Conservation (phyloP, 371 early-diverging fungal species). For the Rhizopus delemar region DNA sequence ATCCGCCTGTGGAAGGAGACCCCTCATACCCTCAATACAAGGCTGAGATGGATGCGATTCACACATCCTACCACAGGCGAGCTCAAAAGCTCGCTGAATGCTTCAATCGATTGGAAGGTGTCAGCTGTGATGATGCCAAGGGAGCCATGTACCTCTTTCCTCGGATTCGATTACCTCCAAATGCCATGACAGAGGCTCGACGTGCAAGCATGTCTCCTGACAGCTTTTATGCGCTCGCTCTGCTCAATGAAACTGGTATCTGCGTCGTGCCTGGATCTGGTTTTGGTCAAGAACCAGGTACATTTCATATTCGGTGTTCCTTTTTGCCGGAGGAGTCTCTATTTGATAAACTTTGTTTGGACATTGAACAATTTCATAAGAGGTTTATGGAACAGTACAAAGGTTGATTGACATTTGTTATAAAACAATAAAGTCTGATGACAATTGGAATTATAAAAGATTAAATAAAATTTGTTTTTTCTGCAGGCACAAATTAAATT, state of each 20-base stretch:
- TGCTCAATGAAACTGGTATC: conserved; percentile 90
- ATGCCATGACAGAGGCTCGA: conserved; percentile 73
- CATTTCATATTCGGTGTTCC: conserved; percentile 94
- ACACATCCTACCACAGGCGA: conserved; percentile 80
- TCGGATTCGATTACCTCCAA: conserved; percentile 70
- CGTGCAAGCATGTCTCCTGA: conserved; percentile 72
- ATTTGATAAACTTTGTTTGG: conserved; percentile 84
- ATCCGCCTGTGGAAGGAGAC: conserved; percentile 85
- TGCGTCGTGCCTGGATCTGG: conserved; percentile 77
- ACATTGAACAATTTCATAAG: conserved; percentile 76
- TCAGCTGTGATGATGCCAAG: conserved; percentile 82
- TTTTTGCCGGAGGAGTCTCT: conserved; percentile 94
- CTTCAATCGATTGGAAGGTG: conserved; percentile 86
- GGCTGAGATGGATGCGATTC: conserved; percentile 75
- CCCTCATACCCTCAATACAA: conserved; percentile 75
- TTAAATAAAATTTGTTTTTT: too few relatives aligned
- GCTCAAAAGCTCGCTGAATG: conserved; percentile 71
- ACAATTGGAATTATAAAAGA: too few relatives aligned
- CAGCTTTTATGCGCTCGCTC: conserved; percentile 77
- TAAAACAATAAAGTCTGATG: too few relatives aligned
- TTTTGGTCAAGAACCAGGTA: conserved; percentile 89
- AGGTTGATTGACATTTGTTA: conserved; percentile 22
- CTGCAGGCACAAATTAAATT: too few relatives aligned
- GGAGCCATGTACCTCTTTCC: conserved; percentile 98
- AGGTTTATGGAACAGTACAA: conserved; percentile 73